Percentiles rank a stretch among this genome's conserved stretches.
Conservation (phyloP, 208 protist genomes). For the Leptomonas seymouri region DNA sequence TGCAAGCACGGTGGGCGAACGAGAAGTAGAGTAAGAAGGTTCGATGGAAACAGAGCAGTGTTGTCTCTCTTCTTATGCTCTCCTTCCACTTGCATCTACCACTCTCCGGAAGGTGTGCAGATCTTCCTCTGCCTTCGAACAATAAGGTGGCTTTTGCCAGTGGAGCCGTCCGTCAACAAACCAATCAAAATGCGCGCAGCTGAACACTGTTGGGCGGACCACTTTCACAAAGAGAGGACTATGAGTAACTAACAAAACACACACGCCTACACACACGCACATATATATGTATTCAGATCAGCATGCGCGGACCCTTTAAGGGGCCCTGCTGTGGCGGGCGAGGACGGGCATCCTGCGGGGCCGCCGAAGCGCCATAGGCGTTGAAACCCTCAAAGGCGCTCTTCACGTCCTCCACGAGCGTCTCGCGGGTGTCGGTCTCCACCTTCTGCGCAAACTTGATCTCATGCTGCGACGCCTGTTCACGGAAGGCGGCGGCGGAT, state of each 20-base stretch:
- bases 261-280: constrained; percentile 1
- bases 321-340: constrained; percentile 23
- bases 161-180: no score
- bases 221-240: not conserved
- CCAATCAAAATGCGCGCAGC: no score
- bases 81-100: not conserved
- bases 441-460: constrained; percentile 52
- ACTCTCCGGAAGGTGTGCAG: not conserved
- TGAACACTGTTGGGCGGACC: no score
- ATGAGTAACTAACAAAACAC: constrained; percentile 17
- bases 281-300: constrained; percentile 33
- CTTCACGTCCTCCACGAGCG: constrained; percentile 46
- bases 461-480: constrained; percentile 40
- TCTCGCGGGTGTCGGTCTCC: constrained; percentile 49
- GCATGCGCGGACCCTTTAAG: constrained; percentile 60
- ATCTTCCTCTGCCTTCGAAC: no score
- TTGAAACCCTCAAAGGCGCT: constrained; percentile 43
- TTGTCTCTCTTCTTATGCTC: constrained; percentile 13
- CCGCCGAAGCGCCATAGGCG: constrained; percentile 6
- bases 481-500: constrained; percentile 67
- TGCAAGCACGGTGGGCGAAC: not conserved
- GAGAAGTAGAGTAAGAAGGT: constrained; percentile 11
- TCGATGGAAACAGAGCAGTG: constrained; percentile 5
- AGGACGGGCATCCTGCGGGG: not conserved
- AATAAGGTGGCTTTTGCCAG: no score